Percentiles rank a stretch among this genome's conserved stretches.
Conservation (phyloP, 2,329 filamentous ascomycete species). For the Xylaria sp. region DNA sequence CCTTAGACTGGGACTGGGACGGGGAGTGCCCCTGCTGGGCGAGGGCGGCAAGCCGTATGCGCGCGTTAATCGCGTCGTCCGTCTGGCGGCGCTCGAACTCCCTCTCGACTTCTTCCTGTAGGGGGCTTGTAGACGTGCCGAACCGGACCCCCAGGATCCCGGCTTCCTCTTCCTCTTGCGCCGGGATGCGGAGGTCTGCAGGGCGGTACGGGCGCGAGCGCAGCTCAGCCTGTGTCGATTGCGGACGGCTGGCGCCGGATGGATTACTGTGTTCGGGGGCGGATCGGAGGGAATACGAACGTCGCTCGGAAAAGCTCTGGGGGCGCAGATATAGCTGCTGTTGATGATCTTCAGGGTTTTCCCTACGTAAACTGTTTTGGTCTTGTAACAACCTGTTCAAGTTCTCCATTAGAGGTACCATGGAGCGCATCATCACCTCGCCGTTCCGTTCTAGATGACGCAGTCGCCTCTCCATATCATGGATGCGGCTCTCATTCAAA, state of each 20-base stretch:
- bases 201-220: not conserved
- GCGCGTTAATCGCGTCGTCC: not conserved
- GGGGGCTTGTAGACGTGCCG: not conserved
- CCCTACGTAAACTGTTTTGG: conserved; percentile 36
- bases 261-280: conserved; percentile 2
- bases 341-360: not conserved
- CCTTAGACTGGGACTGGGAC: no score
- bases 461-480: conserved; percentile 52
- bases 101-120: conserved; percentile 1
- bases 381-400: conserved; percentile 40
- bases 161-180: not conserved
- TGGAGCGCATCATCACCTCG: conserved; percentile 48
- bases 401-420: conserved; percentile 50
- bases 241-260: not conserved
- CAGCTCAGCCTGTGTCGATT: not conserved
- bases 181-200: not conserved
- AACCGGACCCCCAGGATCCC: not conserved
- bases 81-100: not conserved
- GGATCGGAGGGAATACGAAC: conserved; percentile 11
- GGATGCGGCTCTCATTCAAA: conserved; percentile 45
- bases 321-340: not conserved
- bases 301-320: not conserved
- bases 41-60: not conserved
- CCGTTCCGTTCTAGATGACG: conserved; percentile 50
- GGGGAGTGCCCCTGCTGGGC: not conserved